Base-by-base conservation (phyloP, 768 basidiomycete species). In the Kwoniella shandongensis region DNA sequence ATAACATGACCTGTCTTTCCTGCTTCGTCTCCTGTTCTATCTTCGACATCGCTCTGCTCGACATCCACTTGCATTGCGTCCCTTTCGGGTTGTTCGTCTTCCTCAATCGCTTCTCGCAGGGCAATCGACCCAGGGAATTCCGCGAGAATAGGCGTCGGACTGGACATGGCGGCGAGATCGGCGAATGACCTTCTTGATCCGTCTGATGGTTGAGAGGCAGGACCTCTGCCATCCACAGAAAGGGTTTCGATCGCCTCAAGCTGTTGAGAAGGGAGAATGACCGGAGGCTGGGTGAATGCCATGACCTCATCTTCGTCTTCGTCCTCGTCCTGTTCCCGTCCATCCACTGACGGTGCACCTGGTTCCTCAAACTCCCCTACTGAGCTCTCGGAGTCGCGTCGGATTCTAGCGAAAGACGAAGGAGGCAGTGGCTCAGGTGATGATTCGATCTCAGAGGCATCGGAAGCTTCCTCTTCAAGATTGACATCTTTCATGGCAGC, bases 221-320 rank as follows among this genome's bases (percentile, higher is more conserved):
- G 41, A 27, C 36, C 40, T 13, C 39, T 20, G 18, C 15, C 20
- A 22, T 39, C 36, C 20, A 23, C 35, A 10, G 41, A 38, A 13
- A 35, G 17, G 25, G 46, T 22, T 38, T 56, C 36, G 47, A 51
- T 39, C 7, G 44, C 35, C 8, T 51, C 57, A 5, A 18, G 17
- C 5, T 35, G 25, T 17, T 50, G 35, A 5, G 15, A 29, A 40
- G 39, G 30, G 27, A 30, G 6, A 4, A 32, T 23, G 18, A 20
- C 25, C 1, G 38, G 25, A 12, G 49, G 22, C 35, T 58, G 56
- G 18, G 46, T 51, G 42, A 58, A 58, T 10, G 56, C 42, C 30
- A 58, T 36, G 11, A 58, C 67, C 11, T 52, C 63, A 35, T 67
- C 70, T 11, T 60, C 62, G n/a, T 71, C 69, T 7, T 65, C 67